Base-by-base conservation (phyloP, 2,329 filamentous ascomycete species). In the Pseudodiploospora longispora region DNA sequence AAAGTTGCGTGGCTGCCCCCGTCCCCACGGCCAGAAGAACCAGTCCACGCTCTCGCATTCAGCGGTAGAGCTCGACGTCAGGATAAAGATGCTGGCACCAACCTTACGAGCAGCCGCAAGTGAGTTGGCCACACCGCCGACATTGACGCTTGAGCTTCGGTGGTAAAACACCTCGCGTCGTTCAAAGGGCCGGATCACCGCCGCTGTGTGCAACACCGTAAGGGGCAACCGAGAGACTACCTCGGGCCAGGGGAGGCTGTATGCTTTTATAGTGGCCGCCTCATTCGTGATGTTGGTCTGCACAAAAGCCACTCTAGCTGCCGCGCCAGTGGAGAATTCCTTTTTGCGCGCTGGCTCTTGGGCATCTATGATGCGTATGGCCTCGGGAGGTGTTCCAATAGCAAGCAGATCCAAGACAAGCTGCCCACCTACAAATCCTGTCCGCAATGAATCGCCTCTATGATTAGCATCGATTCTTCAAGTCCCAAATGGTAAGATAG, bases 141-240 rank as follows among this genome's bases (percentile, higher is more conserved):
- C 63, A 48, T 80, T 80, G 43, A 78, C 72, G 12, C 62, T 58
- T 40, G 64, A 64, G 43, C 66, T 66, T 28, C 68, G 66, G 27
- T 62, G 56, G 49, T 78, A 74, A 30, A 72, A 61, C 30, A 64
- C 57, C 38, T 56, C 53, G 40, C 66, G 63, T 6, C 75, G 68
- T 44, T 79, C 75, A 10, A 63, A 66, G 0, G 72, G 67, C 8
- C 73, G 63, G 46, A 80, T 78, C 5, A 69, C 63, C 1, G 75
- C 76, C 3, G 75, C 76, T 1, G 71, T 78, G 59, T 80, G 76
- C 52, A 75, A 77, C 10, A 80, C 75, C 1, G 75, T 78, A 27
- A 80, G 58, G 1, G 75, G 74, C 4, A 71, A 61, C 4, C 57
- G 38, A 5, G 67, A 61, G 5, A 68, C 61, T 2, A 57, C 55